Base-by-base conservation (phyloP, 2,329 filamentous ascomycete species). In the Penicillium sp. region DNA sequence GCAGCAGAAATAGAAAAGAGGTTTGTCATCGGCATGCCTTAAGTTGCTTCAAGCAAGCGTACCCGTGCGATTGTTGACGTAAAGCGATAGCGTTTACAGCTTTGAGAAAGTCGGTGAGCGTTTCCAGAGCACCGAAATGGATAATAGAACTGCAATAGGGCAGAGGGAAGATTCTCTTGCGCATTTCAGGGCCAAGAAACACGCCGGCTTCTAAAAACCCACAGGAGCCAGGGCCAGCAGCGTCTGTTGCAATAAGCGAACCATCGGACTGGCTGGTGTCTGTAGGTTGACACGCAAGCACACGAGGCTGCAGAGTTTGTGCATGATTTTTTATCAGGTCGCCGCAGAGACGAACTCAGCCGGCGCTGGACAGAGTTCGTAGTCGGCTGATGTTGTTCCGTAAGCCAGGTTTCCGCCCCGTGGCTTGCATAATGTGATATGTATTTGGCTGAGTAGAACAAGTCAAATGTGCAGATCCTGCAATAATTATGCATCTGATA, bases 401-500 rank as follows among this genome's bases (percentile, higher is more conserved):
- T 47, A 46, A 61, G 58, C 52, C 49, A 63, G 60, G 58, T 61
- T 41, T 50, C 50, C 11, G 21, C 38, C n/a, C 21, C 44, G 53
- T 26, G 26, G 21, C 4, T 41, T 38, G 46, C 46, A 38, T 45
- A 57, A 66, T 62, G 62, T 66, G 66, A 68, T 62, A 60, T 64
- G 62, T 66, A 61, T 46, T 57, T 35, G 52, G 47, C 41, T 48
- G 17, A 54, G 47, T 63, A 56, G 50, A 65, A 61, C 56, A 56
- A 65, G 64, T 64, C 65, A 64, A 56, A 51, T 54, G 23, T 51
- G 51, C 54, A 54, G 58, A 58, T 52, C 41, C 56, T 58, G 50
- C 62, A 66, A 60, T 58, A 58, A 29, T 23, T 13, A 60, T 64
- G 65, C 62, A 66, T 60, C 61, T 64, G 65, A 64, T 66, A 61